Evolutionary conservation across 2,329 filamentous ascomycete species (phyloP).

Genomic region (Colletotrichum horii): DNA sequence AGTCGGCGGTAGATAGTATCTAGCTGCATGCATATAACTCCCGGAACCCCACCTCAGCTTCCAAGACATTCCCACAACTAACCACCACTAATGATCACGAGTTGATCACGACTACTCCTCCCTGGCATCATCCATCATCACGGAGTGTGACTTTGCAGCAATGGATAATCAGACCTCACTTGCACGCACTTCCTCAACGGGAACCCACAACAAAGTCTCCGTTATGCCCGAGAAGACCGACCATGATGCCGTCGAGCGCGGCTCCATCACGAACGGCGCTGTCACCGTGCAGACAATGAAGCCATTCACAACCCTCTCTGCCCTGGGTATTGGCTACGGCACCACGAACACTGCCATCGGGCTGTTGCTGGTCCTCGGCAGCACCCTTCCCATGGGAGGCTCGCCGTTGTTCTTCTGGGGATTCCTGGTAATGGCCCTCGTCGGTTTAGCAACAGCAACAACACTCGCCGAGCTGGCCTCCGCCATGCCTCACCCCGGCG

Average conservation of each 20-base stretch:
- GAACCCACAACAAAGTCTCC: background rate
- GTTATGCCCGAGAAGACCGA: background rate
- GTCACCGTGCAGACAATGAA: conserved; percentile 32
- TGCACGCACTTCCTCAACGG: background rate
- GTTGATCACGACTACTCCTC: background rate
- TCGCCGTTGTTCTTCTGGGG: conserved; percentile 30
- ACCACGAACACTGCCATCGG: conserved; percentile 30
- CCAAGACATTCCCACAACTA: background rate
- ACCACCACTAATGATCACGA: accelerated
- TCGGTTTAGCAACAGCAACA: conserved; percentile 28
- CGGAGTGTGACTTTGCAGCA: background rate
- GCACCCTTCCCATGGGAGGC: conserved; percentile 26
- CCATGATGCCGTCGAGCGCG: background rate
- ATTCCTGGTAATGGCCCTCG: conserved; percentile 26
- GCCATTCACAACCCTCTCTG: conserved; percentile 32
- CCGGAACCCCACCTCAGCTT: background rate
- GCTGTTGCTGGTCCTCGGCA: conserved; percentile 26
- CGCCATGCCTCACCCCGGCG: conserved; percentile 32
- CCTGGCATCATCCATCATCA: background rate
- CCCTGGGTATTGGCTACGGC: conserved; percentile 30
- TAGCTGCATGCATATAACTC: background rate
- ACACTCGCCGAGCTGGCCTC: conserved; percentile 32
- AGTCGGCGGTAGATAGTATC: background rate
- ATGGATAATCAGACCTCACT: background rate
- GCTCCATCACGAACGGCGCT: conserved; percentile 20